Conservation (phyloP, 2,329 filamentous ascomycete genomes). For the Intubia oerlemansii region DNA sequence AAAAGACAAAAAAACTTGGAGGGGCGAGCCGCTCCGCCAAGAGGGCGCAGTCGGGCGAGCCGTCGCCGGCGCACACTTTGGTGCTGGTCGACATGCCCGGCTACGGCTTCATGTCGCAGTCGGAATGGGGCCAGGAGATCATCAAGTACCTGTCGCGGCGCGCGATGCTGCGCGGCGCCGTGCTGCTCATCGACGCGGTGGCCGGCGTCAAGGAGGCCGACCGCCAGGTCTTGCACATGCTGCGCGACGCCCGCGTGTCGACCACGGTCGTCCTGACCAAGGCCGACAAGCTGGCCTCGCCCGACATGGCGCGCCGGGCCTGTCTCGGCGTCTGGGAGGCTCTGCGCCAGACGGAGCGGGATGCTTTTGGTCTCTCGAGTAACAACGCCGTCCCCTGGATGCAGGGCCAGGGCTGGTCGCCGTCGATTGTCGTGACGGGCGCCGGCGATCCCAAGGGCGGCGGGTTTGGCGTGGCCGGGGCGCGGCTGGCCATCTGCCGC, state of each 20-base stretch:
- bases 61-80: conserved; percentile 23
- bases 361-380: conserved; percentile 7
- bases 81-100: conserved; percentile 19
- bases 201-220: conserved; percentile 29
- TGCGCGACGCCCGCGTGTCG: conserved; percentile 21
- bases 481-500: conserved; percentile 13
- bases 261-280: conserved; percentile 33
- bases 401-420: conserved; percentile 13
- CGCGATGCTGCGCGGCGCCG: conserved; percentile 25
- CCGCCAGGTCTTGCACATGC: conserved; percentile 21
- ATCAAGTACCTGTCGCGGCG: conserved; percentile 26
- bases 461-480: conserved; percentile 13
- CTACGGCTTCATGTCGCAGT: conserved; percentile 15
- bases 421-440: conserved; percentile 14
- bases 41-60: conserved; percentile 11
- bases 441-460: conserved; percentile 13
- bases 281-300: conserved; percentile 23
- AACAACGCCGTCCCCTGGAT: conserved; percentile 9
- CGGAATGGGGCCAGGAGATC: conserved; percentile 31
- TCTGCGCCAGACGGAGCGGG: conserved; percentile 6
- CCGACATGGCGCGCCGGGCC: conserved; percentile 1
- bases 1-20: too few relatives aligned
- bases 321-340: conserved; percentile 13
- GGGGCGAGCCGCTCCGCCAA: conserved; percentile 7
- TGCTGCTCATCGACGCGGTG: conserved; percentile 30